Evolutionary conservation across 768 basidiomycete genomes (phyloP).

Genomic region (Lentinula guzmanii): DNA sequence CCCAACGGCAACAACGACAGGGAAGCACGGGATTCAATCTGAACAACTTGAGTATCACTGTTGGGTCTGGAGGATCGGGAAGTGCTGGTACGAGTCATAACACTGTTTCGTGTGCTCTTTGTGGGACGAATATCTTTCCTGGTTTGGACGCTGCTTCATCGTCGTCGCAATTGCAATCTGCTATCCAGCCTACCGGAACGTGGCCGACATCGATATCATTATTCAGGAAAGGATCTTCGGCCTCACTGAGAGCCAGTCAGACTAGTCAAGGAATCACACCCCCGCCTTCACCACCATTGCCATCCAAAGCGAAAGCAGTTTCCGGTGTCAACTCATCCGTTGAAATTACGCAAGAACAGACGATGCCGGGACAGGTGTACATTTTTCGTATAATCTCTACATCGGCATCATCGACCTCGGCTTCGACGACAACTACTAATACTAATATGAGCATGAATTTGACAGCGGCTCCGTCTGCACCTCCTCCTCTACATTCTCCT

Average conservation of each 20-base stretch:
- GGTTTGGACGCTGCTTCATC: constrained; percentile 2
- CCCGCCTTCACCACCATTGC: constrained; percentile 27
- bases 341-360: constrained; percentile 8
- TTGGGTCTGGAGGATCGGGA: not conserved
- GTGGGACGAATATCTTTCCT: constrained; percentile 56
- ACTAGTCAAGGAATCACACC: constrained; percentile 13
- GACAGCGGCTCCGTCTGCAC: not conserved
- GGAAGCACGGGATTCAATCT: constrained; percentile 37
- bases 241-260: not conserved
- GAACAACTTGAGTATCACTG: constrained; percentile 39
- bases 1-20: constrained; percentile 26
- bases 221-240: constrained; percentile 44
- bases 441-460: not conserved
- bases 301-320: constrained; percentile 16
- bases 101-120: constrained; percentile 61
- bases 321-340: constrained; percentile 25
- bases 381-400: constrained; percentile 8
- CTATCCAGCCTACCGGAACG: not conserved
- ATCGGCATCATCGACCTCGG: constrained; percentile 23
- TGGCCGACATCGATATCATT: constrained; percentile 45
- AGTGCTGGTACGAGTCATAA: not conserved
- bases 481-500: not conserved
- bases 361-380: constrained; percentile 7
- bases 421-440: constrained; percentile 21
- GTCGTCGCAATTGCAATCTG: not conserved